Evolutionary conservation across 768 basidiomycete species (phyloP), one percentile per base, ranked within the genome.

Genomic region (Kondoa subrosea): DNA sequence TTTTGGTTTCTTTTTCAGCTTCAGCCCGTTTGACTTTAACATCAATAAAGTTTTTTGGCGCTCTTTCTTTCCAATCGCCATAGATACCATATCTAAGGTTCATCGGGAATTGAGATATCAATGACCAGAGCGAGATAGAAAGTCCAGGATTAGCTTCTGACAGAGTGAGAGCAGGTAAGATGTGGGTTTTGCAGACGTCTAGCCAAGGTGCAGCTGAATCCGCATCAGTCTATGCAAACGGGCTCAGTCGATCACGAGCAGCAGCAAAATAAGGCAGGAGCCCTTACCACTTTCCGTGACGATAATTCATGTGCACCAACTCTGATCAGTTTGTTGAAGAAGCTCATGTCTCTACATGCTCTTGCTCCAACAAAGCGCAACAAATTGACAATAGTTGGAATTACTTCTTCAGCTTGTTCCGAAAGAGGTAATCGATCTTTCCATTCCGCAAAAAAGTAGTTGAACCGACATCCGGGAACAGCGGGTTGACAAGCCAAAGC

Each of bases 41-140:
- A 75, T 88, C 87, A 25, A 88, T 84, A 78, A 91, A 85, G 17
- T 83, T 84, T 69, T 81, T 82, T 77, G 91, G 89, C 26, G 79
- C 81, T 59, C 79, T 79, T 40, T 83, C 80, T 76, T 87, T 87
- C 95, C 95, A 97, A 79, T 96, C 92, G 56, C 91, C 95, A 74
- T 99, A 99, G 33, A 99, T 80, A 60, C 82, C 82, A 87, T 91
- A 99, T 8, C 95, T 88, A 27, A 82, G 79, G 3, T 85, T 83
- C 65, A 85, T 85, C 67, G 88, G 85, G 75, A 86, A 89, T 70
- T 84, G 83, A 56, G 84, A 81, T 61, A 97, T 82, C 64, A 97
- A 84, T 68, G 85, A 84, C 95, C 95, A 99, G 4, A 96, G 81
- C 73, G 96, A 92, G 58, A 87, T 86, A 30, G 89, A 88, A 76